phyloP scores from a whole-genome alignment of 257 asterid species.

The Salvia rosmarinus region DNA sequence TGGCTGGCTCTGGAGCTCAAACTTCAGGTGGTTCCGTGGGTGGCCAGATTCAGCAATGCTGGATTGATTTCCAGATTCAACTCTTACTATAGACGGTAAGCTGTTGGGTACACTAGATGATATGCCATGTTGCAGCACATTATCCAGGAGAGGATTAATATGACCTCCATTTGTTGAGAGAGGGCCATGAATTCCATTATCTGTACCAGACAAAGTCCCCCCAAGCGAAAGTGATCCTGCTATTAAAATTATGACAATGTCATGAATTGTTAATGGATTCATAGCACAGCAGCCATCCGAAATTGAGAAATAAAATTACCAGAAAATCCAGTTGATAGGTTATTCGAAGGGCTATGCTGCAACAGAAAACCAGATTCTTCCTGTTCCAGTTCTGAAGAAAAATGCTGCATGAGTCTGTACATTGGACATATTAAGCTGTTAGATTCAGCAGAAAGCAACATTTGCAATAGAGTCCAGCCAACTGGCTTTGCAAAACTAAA shows the following conservation, averaged over 20 bases:
- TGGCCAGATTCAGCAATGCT: slow-evolving; percentile 59
- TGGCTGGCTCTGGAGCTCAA: slow-evolving; percentile 59
- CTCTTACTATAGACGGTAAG: slow-evolving; percentile 58
- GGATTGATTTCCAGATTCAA: slow-evolving; percentile 63
- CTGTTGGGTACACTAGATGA: slow-evolving; percentile 72
- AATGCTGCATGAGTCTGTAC: slow-evolving; percentile 65
- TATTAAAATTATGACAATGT: slow-evolving; percentile 29
- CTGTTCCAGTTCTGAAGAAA: slow-evolving; percentile 67
- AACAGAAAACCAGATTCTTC: slow-evolving; percentile 59
- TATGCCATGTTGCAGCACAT: slow-evolving; percentile 56
- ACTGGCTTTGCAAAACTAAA: slow-evolving; percentile 20
- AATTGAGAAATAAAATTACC: slow-evolving; percentile 54
- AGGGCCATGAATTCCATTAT: slow-evolving; percentile 54
- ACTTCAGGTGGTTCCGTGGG: slow-evolving; percentile 53
- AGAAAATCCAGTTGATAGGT: slow-evolving; percentile 61
- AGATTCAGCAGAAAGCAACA: slow-evolving; percentile 29
- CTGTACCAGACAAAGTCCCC: slow-evolving; percentile 46
- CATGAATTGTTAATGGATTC: slow-evolving; percentile 28
- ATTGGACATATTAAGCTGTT: slow-evolving; percentile 22
- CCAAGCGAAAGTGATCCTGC: slow-evolving; percentile 66
- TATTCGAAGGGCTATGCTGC: slow-evolving; percentile 71
- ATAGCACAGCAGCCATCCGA: slow-evolving; percentile 31
- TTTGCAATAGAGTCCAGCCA: slow-evolving; percentile 1
- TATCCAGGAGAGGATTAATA: slow-evolving; percentile 54
- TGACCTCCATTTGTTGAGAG: slow-evolving; percentile 58